These are phyloP conservation scores for Retiboletus flavoniger DNA, from an alignment of 1,284 basidiomycete species.

Conservation along the genomic window DNA sequence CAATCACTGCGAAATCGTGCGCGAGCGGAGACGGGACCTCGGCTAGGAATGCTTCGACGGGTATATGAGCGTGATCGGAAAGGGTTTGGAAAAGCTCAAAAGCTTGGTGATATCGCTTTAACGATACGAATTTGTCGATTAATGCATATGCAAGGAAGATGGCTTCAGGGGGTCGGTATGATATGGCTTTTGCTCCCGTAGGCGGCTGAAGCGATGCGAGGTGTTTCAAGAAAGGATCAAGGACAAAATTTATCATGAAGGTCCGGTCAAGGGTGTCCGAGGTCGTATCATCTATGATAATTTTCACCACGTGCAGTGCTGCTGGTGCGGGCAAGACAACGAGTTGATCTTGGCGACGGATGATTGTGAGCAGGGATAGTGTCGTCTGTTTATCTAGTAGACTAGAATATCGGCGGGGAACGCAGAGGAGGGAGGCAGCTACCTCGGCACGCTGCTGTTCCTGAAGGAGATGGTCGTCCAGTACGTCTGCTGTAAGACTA, in stretches of 20 bases:
- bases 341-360: conserved; percentile 20
- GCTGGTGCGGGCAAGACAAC: conserved; percentile 21
- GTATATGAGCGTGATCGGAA: conserved; percentile 32
- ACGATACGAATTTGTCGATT: conserved; percentile 36
- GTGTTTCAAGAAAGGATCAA: conserved; percentile 24
- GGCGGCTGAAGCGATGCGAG: conserved; percentile 20
- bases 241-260: conserved; percentile 14
- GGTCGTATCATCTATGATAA: conserved; percentile 19
- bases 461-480: conserved; percentile 29
- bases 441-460: conserved; percentile 25
- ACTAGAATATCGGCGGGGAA: conserved; percentile 19
- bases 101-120: conserved; percentile 34
- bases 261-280: conserved; percentile 17
- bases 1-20: conserved; percentile 43
- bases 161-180: conserved; percentile 29
- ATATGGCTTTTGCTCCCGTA: conserved; percentile 15
- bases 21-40: conserved; percentile 34
- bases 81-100: conserved; percentile 48
- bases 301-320: conserved; percentile 20
- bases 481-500: conserved; percentile 37
- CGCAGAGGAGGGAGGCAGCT: conserved; percentile 30
- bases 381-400: conserved; percentile 24
- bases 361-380: conserved; percentile 27
- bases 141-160: conserved; percentile 26
- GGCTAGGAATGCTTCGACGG: conserved; percentile 40